Base-by-base conservation (phyloP, 345 rosid genomes). In the Salix arbutifolia region DNA sequence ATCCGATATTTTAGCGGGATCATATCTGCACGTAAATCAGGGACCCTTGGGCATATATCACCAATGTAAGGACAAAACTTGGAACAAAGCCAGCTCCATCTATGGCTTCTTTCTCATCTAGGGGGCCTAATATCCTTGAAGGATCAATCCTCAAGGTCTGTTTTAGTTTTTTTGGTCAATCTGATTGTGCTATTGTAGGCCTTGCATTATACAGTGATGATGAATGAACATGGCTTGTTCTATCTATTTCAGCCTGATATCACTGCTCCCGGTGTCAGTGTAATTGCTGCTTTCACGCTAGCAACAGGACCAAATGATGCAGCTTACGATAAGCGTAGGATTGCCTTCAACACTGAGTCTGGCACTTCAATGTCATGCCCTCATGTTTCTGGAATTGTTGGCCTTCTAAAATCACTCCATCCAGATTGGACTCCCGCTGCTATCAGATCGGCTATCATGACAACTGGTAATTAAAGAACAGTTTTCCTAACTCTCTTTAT, bases 281-380 rank as follows among this genome's bases (percentile, higher is more conserved):
- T 89, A 42, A 74, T 90, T 60, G 90, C 90, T 30, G 90, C 89
- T 31, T 84, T 19, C 71, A 69, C 77, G 2, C 75, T 64, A 79
- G 83, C 75, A 46, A 66, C 10, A 2, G 70, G 75, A 1, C 86
- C 88, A 10, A 58, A 77, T 1, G 84, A 19, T 0, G 68, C 30
- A 62, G 38, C 4, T 0, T 46, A 8, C 6, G 91, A 89, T 30
- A 81, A 74, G 52, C 87, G 87, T 5, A 42, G 65, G 16, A 26
- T 69, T 5, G 74, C 86, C 7, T 90, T 72, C 78, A 62, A 46
- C 56, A 6, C 60, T 1, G 12, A 48, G 8, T 88, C 89, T 0
- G 92, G 90, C 38, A 89, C 91, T 62, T 87, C 94, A 28, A 88
- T 87, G 89, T 78, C 89, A 14, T 86, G 89, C 40, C 91, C 89